Percentiles rank a stretch among this genome's conserved stretches.
phyloP scores from a whole-genome alignment of 2,329 filamentous ascomycete species.

The Pestalotiopsis fici region DNA sequence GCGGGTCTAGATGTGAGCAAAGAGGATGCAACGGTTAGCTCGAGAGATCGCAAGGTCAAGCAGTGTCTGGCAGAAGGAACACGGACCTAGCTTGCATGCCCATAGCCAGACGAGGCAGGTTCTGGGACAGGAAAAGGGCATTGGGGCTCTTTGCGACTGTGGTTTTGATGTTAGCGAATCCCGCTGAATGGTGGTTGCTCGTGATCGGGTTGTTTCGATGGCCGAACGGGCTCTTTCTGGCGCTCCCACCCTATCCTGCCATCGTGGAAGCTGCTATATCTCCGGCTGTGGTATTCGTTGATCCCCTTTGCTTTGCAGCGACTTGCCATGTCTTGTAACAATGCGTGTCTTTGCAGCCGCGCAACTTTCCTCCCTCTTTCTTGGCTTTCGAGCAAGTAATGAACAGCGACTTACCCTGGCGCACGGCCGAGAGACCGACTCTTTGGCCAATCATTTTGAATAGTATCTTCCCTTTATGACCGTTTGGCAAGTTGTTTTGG shows the following conservation, averaged over 20 bases:
- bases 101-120: constrained; percentile 46
- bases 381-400: too few relatives aligned
- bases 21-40: background rate
- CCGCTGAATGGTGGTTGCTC: background rate
- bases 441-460: constrained; percentile 56
- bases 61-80: background rate
- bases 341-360: background rate
- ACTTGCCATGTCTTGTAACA: background rate
- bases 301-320: background rate
- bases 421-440: constrained; percentile 59
- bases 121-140: constrained; percentile 47
- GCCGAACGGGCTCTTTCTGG: background rate
- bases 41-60: background rate
- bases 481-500: background rate
- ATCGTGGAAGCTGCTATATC: background rate
- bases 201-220: background rate
- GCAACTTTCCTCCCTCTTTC: background rate
- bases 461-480: background rate
- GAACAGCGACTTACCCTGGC: constrained; percentile 50
- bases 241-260: background rate
- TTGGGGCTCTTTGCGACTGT: constrained; percentile 40
- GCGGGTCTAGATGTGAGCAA: constrained; percentile 43
- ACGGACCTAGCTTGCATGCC: constrained; percentile 22
- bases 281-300: background rate
- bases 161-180: constrained; percentile 19